These are phyloP conservation scores for Hondaea fermentalgiana DNA, from an alignment of 108 stramenopile genomes.

Conservation along the genomic window DNA sequence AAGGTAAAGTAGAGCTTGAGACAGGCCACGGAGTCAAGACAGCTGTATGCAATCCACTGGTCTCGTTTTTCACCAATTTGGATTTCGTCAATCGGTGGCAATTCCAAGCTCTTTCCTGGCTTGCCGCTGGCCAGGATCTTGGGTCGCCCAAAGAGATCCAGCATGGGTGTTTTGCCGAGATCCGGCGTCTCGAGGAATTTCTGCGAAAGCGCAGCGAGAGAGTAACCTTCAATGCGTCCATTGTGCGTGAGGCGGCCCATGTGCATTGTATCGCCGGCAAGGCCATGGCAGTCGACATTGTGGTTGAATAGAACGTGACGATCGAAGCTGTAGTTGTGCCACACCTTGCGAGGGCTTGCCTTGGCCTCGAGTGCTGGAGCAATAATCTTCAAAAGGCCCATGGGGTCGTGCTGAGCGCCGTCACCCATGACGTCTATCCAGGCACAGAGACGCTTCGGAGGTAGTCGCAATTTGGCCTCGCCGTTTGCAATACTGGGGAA, in stretches of 20 bases:
- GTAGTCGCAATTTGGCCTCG: neutral
- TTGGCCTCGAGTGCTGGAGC: slow-evolving; percentile 69
- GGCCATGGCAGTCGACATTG: slow-evolving; percentile 68
- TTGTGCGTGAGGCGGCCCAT: slow-evolving; percentile 89
- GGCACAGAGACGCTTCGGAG: slow-evolving; percentile 5
- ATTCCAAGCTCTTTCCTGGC: slow-evolving; percentile 58
- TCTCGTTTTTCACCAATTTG: slow-evolving; percentile 65
- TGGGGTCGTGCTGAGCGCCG: neutral
- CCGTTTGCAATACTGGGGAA: neutral
- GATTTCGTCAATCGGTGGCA: slow-evolving; percentile 74
- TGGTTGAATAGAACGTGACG: slow-evolving; percentile 91
- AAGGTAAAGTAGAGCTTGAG: neutral
- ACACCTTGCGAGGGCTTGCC: slow-evolving; percentile 46
- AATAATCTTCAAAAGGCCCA: slow-evolving; percentile 73
- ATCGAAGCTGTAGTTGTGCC: slow-evolving; percentile 99
- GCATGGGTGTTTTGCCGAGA: slow-evolving; percentile 78
- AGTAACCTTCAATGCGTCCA: slow-evolving; percentile 54
- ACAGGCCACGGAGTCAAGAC: neutral
- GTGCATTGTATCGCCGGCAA: slow-evolving; percentile 97
- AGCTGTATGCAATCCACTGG: slow-evolving; percentile 56
- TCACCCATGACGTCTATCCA: slow-evolving; percentile 41
- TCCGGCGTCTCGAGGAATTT: slow-evolving; percentile 44
- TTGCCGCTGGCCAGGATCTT: slow-evolving; percentile 74
- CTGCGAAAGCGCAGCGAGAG: slow-evolving; percentile 71
- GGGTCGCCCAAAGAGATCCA: slow-evolving; percentile 58